phyloP scores from a whole-genome alignment of 192 early-diverging fungal species.

The Coemansia sp. region DNA sequence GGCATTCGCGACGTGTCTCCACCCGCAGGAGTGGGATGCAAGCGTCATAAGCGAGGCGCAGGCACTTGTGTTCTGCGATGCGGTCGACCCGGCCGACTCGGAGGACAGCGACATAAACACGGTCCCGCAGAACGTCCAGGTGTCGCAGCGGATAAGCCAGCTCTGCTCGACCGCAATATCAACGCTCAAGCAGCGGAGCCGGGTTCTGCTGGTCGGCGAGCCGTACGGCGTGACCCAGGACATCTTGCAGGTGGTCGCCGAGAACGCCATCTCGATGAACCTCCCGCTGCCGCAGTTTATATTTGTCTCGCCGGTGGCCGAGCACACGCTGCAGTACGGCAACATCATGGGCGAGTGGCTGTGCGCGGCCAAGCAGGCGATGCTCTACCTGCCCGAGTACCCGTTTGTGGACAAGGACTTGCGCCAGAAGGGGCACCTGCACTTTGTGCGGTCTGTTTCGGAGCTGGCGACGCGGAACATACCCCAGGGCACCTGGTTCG shows the following conservation, averaged over 20 bases:
- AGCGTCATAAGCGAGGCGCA: conserved; percentile 37
- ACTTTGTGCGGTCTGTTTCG: conserved; percentile 36
- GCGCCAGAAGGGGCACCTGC: conserved; percentile 48
- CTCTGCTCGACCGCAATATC: conserved; percentile 45
- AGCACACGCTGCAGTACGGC: conserved; percentile 73
- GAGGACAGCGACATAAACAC: conserved; percentile 10
- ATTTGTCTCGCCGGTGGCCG: conserved; percentile 72
- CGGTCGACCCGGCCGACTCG: conserved; percentile 21
- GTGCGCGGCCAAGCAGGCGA: conserved; percentile 60
- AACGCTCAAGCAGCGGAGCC: conserved; percentile 56
- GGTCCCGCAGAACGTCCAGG: conserved; percentile 13
- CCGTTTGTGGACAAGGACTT: conserved; percentile 52
- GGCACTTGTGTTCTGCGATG: conserved; percentile 49
- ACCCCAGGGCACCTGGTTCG: conserved; percentile 50
- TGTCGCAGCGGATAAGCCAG: conserved; percentile 31
- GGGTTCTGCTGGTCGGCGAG: conserved; percentile 68
- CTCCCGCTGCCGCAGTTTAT: conserved; percentile 64
- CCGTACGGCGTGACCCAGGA: conserved; percentile 76
- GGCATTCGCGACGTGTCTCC: conserved; percentile 34
- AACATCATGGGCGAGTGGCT: conserved; percentile 89
- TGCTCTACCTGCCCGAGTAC: conserved; percentile 65
- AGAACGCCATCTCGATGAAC: conserved; percentile 57
- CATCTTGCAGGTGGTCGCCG: conserved; percentile 61
- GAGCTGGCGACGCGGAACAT: conserved; percentile 30
- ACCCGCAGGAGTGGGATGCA: conserved; percentile 53